Evolutionary conservation across 73 alveolate species (phyloP).

Genomic region (Paramecium primaurelia): DNA sequence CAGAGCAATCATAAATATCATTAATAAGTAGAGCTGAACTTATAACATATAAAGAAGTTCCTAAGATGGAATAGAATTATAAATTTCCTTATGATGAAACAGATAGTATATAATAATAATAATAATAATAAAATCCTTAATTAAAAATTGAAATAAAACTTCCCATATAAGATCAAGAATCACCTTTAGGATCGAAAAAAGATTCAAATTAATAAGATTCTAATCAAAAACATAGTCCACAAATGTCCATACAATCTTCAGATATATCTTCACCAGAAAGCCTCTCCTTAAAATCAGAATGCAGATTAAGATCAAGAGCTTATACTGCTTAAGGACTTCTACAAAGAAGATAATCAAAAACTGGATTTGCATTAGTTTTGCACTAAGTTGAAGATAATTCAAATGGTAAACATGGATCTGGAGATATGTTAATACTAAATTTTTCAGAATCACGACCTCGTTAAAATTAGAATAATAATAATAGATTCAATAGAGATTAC

Average conservation of each 20-base stretch:
- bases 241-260: background rate
- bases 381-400: background rate
- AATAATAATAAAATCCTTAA: background rate
- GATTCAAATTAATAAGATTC: background rate
- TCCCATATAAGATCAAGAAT: background rate
- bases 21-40: slow-evolving; percentile 3
- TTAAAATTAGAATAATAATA: background rate
- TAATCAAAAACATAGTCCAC: background rate
- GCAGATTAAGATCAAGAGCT: background rate
- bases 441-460: background rate
- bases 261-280: background rate
- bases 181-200: background rate
- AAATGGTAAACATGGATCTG: background rate
- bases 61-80: background rate
- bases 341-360: background rate
- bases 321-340: background rate
- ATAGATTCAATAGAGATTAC: background rate
- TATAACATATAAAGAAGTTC: background rate
- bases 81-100: background rate
- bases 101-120: background rate
- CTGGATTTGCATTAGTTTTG: background rate
- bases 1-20: slow-evolving; percentile 6
- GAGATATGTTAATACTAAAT: background rate
- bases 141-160: background rate
- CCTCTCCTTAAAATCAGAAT: background rate